Evolutionary conservation across 441 rosid species (phyloP).

Genomic region (Dalechampia spathulata): DNA sequence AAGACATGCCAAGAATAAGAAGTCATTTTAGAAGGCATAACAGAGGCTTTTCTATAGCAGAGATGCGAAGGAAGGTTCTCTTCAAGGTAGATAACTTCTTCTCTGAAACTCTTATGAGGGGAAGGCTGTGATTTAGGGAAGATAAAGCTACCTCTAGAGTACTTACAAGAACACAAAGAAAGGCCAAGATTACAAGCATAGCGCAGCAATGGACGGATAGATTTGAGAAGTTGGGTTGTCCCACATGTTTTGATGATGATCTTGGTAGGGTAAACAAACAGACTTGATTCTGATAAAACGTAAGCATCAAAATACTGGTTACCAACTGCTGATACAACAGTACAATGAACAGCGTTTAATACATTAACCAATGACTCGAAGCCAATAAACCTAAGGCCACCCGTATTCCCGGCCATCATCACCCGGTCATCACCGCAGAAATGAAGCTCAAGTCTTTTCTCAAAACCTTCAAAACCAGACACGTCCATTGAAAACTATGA

Average conservation of each 20-base stretch:
- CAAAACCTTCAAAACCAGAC: slow-evolving; percentile 98
- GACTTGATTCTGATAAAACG: slow-evolving; percentile 89
- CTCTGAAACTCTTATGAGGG: slow-evolving; percentile 78
- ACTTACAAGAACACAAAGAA: slow-evolving; percentile 50
- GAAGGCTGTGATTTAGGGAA: slow-evolving; percentile 89
- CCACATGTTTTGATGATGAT: slow-evolving; percentile 97
- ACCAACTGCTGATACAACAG: slow-evolving; percentile 83
- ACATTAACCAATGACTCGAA: slow-evolving; percentile 63
- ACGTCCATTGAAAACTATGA: slow-evolving; percentile 1
- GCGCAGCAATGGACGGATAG: slow-evolving; percentile 66
- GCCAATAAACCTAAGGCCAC: slow-evolving; percentile 75
- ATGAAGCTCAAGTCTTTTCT: slow-evolving; percentile 88
- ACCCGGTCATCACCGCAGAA: slow-evolving; percentile 49
- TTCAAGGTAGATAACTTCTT: slow-evolving; percentile 64
- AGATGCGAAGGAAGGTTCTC: slow-evolving; percentile 51
- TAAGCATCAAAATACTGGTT: slow-evolving; percentile 80
- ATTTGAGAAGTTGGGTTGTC: slow-evolving; percentile 87
- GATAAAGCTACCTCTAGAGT: slow-evolving; percentile 89
- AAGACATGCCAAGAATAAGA: slow-evolving; percentile 89
- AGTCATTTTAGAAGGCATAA: slow-evolving; percentile 58
- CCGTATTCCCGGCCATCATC: slow-evolving; percentile 3
- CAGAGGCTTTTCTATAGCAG: slow-evolving; percentile 60
- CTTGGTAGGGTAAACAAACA: slow-evolving; percentile 87
- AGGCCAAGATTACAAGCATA: slow-evolving; percentile 60
- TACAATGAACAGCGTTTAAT: slow-evolving; percentile 73